phyloP scores from a whole-genome alignment of 495 filamentous ascomycete species.

The Aspergillus cavernicola region DNA sequence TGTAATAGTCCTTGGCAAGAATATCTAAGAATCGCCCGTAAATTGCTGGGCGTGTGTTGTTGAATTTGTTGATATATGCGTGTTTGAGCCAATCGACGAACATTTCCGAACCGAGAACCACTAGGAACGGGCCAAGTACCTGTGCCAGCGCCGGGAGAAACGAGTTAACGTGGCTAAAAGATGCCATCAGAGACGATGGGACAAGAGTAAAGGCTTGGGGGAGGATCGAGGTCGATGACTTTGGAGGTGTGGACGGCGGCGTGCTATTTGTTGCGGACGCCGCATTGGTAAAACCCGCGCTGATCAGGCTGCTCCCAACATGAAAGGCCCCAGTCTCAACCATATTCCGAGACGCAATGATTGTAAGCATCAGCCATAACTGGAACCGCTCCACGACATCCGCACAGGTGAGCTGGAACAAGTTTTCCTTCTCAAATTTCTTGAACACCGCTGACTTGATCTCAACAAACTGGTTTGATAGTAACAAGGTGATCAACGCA shows the following conservation, averaged over 20 bases:
- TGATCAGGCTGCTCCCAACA: slow-evolving; percentile 32
- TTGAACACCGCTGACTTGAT: slow-evolving; percentile 98
- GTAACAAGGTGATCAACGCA: slow-evolving; percentile 80
- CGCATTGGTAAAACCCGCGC: slow-evolving; percentile 27
- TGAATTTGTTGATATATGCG: slow-evolving; percentile 97
- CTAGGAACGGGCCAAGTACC: slow-evolving; percentile 83
- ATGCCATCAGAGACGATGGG: slow-evolving; percentile 51
- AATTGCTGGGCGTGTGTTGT: slow-evolving; percentile 85
- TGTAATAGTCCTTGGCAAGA: slow-evolving; percentile 95
- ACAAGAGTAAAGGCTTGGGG: slow-evolving; percentile 86
- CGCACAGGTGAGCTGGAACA: slow-evolving; percentile 94
- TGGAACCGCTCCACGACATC: slow-evolving; percentile 98
- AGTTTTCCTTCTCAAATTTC: slow-evolving; percentile 94
- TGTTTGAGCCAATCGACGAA: slow-evolving; percentile 97
- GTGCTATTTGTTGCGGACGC: slow-evolving; percentile 45
- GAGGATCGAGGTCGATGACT: slow-evolving; percentile 60
- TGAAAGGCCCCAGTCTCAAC: slow-evolving; percentile 75
- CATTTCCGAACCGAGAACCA: slow-evolving; percentile 95
- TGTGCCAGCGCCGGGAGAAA: slow-evolving; percentile 73
- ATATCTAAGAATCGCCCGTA: slow-evolving; percentile 89
- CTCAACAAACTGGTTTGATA: slow-evolving; percentile 97
- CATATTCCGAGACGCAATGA: slow-evolving; percentile 92
- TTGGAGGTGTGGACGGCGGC: slow-evolving; percentile 44
- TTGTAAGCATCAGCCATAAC: slow-evolving; percentile 92
- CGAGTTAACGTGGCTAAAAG: slow-evolving; percentile 42